Percentiles rank a stretch among this genome's conserved stretches.
Evolutionary conservation across 2,329 filamentous ascomycete genomes (phyloP).

Genomic region (Fusarium praegraminearum): DNA sequence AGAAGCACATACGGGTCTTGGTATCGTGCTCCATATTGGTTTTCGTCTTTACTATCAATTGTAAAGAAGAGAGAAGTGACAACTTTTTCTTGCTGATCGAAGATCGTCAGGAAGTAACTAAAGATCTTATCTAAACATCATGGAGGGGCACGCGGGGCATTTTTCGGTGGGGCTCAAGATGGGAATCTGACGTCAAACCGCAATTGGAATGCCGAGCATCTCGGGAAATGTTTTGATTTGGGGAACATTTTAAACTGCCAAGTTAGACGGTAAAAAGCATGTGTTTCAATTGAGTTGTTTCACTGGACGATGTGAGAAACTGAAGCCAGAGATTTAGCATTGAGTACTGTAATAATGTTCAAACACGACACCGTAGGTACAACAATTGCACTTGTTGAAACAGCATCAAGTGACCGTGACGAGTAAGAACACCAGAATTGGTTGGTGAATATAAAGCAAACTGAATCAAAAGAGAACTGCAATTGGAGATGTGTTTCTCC

Average conservation of each 20-base stretch:
- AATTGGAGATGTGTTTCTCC: rapidly evolving
- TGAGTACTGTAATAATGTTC: no score
- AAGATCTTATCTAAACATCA: slow-evolving; percentile 19
- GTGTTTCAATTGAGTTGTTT: not conserved
- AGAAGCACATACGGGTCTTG: slow-evolving; percentile 71
- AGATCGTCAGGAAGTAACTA: slow-evolving; percentile 23
- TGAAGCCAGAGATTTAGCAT: not conserved
- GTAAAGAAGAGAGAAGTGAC: not conserved
- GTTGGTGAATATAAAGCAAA: no score
- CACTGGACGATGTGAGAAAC: not conserved
- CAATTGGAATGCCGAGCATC: slow-evolving; percentile 14
- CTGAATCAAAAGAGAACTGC: no score
- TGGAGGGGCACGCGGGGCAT: slow-evolving; percentile 50
- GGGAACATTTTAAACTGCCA: not conserved
- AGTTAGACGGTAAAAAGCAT: not conserved
- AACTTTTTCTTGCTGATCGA: slow-evolving; percentile 16
- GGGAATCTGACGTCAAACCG: slow-evolving; percentile 47
- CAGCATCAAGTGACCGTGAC: not conserved
- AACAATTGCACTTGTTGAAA: no score
- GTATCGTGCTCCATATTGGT: slow-evolving; percentile 77
- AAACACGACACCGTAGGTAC: not conserved
- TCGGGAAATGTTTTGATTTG: slow-evolving; percentile 20
- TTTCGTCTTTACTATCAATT: not conserved
- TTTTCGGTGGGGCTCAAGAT: slow-evolving; percentile 39
- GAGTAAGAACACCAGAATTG: not conserved